phyloP scores from a whole-genome alignment of 345 rosid species.

The Lenwebbia sp. region DNA sequence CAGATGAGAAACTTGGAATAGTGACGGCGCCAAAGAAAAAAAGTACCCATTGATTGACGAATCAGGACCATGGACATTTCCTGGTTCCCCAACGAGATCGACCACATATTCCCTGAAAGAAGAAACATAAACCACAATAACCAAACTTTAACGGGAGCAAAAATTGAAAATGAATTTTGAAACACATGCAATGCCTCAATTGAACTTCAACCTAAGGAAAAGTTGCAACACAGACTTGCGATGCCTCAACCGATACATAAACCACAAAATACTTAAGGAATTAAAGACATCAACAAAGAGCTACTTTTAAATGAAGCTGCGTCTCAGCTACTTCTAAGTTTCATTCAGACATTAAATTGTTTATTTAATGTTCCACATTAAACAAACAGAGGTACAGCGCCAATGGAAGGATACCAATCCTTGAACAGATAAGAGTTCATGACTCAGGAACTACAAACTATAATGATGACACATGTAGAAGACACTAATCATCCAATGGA shows the following conservation, averaged over 20 bases:
- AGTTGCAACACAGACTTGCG: background rate
- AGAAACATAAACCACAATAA: background rate
- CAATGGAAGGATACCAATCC: background rate
- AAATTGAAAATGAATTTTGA: background rate
- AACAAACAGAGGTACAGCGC: background rate
- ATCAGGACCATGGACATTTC: constrained; percentile 78
- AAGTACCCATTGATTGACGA: constrained; percentile 74
- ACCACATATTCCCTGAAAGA: constrained; percentile 87
- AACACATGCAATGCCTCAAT: background rate
- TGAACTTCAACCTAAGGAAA: background rate
- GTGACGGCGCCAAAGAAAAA: constrained; percentile 51
- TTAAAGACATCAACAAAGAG: background rate
- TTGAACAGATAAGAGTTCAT: background rate
- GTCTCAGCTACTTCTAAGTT: background rate
- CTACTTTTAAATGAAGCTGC: background rate
- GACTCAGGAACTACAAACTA: background rate
- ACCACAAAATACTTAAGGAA: background rate
- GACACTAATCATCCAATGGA: background rate
- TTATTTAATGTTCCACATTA: background rate
- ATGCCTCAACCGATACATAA: too few relatives aligned
- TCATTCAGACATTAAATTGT: background rate
- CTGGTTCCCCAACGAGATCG: constrained; percentile 90
- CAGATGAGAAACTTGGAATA: constrained; percentile 48
- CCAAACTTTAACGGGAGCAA: background rate
- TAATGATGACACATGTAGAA: background rate